Conservation (phyloP, 1,284 basidiomycete species). For the Trametes pubescens region DNA sequence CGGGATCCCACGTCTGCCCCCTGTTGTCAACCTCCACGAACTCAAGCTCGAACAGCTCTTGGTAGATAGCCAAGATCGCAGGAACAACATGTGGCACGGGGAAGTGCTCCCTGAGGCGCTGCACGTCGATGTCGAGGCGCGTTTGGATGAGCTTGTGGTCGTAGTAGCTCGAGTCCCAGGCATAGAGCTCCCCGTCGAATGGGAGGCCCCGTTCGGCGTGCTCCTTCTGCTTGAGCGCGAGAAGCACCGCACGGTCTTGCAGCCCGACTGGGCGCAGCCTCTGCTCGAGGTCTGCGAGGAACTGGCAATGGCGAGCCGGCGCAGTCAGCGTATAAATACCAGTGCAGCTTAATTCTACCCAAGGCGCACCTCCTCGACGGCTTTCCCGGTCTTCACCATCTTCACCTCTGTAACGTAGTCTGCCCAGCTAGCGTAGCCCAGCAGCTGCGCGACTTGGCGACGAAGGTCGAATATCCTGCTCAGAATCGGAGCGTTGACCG, state of each 20-base stretch:
- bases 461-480: slow-evolving; percentile 72
- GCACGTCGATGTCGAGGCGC: slow-evolving; percentile 72
- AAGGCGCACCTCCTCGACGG: slow-evolving; percentile 57
- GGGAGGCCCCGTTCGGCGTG: slow-evolving; percentile 62
- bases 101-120: slow-evolving; percentile 85
- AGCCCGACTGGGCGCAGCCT: slow-evolving; percentile 75
- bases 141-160: slow-evolving; percentile 75
- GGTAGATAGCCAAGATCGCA: slow-evolving; percentile 81
- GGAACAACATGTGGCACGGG: slow-evolving; percentile 83
- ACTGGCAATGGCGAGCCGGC: slow-evolving; percentile 43
- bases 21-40: slow-evolving; percentile 68
- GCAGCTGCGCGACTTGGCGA: slow-evolving; percentile 67
- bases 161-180: slow-evolving; percentile 62
- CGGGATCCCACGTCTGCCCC: slow-evolving; percentile 70
- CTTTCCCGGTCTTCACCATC: slow-evolving; percentile 79
- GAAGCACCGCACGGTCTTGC: slow-evolving; percentile 69
- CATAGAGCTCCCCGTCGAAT: slow-evolving; percentile 71
- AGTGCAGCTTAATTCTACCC: not conserved
- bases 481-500: slow-evolving; percentile 74
- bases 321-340: too few species aligned
- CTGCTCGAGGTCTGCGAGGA: slow-evolving; percentile 75
- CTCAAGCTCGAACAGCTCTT: slow-evolving; percentile 76
- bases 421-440: slow-evolving; percentile 84
- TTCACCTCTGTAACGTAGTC: slow-evolving; percentile 84
- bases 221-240: slow-evolving; percentile 78